Evolutionary conservation across 2,329 filamentous ascomycete species (phyloP), one percentile per base, ranked within the genome.

Genomic region (Bimuria novae-zelandiae): DNA sequence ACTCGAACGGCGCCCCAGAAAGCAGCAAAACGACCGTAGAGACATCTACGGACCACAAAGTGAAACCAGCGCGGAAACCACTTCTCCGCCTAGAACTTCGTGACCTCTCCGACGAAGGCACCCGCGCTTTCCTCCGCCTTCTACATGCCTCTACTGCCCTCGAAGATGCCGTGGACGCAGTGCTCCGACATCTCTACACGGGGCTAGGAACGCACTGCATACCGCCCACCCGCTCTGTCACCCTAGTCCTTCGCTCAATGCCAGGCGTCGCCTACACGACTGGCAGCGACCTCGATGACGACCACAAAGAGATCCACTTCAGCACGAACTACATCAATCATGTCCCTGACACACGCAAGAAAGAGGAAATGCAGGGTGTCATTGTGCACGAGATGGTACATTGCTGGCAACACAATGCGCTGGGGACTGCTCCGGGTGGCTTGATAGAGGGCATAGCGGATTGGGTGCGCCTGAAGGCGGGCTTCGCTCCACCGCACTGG

Each of bases 221-320:
- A 42, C 82, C 83, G 0, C 79, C 84, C n/a, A 94, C 90, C 8
- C 88, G 91, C 55, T 95, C 90, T 46, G 85, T 97, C 16, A 97
- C 92, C 0, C 76, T 97, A 30, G 81, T 96, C 54, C 79, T 97
- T 4, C 85, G 89, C 25, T 80, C 85, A 60, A 92, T 96, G 84
- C 79, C 77, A 42, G 93, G 93, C 44, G 90, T 97, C 4, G 93
- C 93, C 17, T 96, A 97, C 77, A 97, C 93, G 1, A 91, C 84
- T 0, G 89, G 90, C 57, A 83, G 79, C 8, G 88, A 92, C 33
- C 81, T 95, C 10, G 92, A 96, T 74, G 62, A 80, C 56, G 89
- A 94, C 68, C 91, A 96, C 79, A 97, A 97, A 70, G 92, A 96
- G 72, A 94, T 97, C 57, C 91, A 97, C 75, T 82, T 97, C 73